Conservation (phyloP, 208 protist genomes). For the Entamoeba invadens region DNA sequence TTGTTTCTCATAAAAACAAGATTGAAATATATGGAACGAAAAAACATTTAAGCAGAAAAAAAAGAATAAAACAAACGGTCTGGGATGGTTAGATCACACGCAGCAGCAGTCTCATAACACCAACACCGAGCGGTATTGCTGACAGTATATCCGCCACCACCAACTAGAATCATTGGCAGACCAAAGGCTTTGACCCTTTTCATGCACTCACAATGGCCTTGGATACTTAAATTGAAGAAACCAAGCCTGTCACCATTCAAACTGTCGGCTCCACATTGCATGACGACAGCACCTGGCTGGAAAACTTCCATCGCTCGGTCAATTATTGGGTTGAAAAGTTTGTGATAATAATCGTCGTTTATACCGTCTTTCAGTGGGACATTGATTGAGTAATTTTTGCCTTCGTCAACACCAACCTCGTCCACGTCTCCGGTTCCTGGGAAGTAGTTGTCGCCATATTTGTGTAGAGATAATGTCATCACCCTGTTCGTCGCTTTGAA, state of each 20-base stretch:
- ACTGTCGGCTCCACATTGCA: conserved; percentile 95
- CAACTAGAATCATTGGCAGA: conserved; percentile 76
- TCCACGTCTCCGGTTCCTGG: conserved; percentile 49
- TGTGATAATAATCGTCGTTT: conserved; percentile 50
- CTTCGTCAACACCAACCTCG: conserved; percentile 52
- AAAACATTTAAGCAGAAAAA: no score
- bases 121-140: conserved; percentile 89
- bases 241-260: conserved; percentile 83
- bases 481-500: conserved; percentile 97
- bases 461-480: conserved; percentile 97
- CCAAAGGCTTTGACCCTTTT: conserved; percentile 63
- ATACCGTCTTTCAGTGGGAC: conserved; percentile 54
- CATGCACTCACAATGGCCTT: conserved; percentile 43
- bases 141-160: conserved; percentile 94
- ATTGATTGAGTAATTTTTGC: conserved; percentile 65
- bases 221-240: conserved; percentile 74
- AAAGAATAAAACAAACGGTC: no score
- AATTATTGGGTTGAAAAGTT: conserved; percentile 41
- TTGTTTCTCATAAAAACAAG: no score
- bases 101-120: conserved; percentile 68
- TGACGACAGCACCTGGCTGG: conserved; percentile 75
- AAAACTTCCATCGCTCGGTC: conserved; percentile 69
- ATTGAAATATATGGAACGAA: no score
- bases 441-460: conserved; percentile 73
- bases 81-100: background rate